phyloP scores from a whole-genome alignment of 495 filamentous ascomycete species.

The Lindgomyces ingoldianus region DNA sequence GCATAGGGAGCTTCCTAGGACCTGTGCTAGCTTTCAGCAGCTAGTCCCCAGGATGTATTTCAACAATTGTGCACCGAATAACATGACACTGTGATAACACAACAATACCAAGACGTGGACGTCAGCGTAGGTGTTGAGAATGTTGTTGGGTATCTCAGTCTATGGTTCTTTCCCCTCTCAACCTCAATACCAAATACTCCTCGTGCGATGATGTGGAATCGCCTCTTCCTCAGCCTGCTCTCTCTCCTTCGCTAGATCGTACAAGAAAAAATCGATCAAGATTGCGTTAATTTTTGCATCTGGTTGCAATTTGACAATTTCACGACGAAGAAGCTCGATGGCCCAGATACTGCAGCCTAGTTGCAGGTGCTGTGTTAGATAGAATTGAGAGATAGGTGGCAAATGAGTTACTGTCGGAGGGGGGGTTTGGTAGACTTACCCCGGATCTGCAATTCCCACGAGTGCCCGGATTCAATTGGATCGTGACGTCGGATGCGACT shows the following conservation, averaged over 20 bases:
- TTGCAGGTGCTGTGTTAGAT: neutral
- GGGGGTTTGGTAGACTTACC: constrained; percentile 49
- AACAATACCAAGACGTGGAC: neutral
- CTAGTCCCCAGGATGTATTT: too few species aligned
- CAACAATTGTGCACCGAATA: too few species aligned
- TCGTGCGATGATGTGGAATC: constrained; percentile 88
- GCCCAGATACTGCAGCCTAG: constrained; percentile 89
- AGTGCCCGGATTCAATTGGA: constrained; percentile 67
- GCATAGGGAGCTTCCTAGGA: too few species aligned
- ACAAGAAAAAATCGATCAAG: constrained; percentile 93
- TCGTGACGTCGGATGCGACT: constrained; percentile 63
- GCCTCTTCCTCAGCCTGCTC: constrained; percentile 55
- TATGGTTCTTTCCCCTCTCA: neutral
- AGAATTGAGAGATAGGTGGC: too few species aligned
- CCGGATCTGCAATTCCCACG: constrained; percentile 85
- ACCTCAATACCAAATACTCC: constrained; percentile 93
- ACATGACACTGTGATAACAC: too few species aligned
- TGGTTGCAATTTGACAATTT: constrained; percentile 74
- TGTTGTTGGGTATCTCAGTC: neutral
- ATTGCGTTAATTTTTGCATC: constrained; percentile 78
- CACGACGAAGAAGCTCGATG: constrained; percentile 82
- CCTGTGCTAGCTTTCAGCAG: too few species aligned
- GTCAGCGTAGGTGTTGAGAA: neutral
- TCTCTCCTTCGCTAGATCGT: constrained; percentile 85
- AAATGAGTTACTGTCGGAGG: too few species aligned